These are phyloP conservation scores for Neonothopanus nambi DNA, from an alignment of 1,284 basidiomycete species.

Conservation along the genomic window DNA sequence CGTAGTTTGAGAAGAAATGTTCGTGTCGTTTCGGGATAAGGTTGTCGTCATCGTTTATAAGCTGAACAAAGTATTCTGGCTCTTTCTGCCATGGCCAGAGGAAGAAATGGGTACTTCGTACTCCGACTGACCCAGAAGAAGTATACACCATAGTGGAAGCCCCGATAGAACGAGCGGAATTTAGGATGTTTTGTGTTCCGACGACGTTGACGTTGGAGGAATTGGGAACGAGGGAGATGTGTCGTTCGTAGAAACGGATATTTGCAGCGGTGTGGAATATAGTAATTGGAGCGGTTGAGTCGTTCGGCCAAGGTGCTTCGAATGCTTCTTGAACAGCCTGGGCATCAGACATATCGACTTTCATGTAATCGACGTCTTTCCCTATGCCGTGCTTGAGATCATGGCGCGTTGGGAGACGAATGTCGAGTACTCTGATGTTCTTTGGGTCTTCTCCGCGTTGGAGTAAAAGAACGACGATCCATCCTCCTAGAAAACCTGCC, in stretches of 20 bases:
- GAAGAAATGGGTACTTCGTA: constrained; percentile 56
- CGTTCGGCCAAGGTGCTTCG: constrained; percentile 57
- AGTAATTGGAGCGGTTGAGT: constrained; percentile 43
- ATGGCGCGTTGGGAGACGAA: constrained; percentile 52
- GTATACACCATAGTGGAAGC: constrained; percentile 59
- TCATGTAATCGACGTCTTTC: constrained; percentile 53
- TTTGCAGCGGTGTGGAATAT: constrained; percentile 77
- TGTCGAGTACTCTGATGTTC: constrained; percentile 66
- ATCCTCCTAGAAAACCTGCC: constrained; percentile 74
- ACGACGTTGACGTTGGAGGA: constrained; percentile 63
- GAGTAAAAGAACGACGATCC: constrained; percentile 69
- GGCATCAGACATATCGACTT: constrained; percentile 57
- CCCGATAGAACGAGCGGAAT: constrained; percentile 43
- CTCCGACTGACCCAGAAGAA: constrained; percentile 57
- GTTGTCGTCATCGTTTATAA: constrained; percentile 55
- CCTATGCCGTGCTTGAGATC: constrained; percentile 53
- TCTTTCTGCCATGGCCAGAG: constrained; percentile 72
- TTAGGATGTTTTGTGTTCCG: constrained; percentile 65
- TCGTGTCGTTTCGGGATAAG: constrained; percentile 46
- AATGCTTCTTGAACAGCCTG: constrained; percentile 59
- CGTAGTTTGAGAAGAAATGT: constrained; percentile 73
- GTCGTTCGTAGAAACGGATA: constrained; percentile 74
- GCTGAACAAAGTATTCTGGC: constrained; percentile 56
- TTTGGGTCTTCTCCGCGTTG: constrained; percentile 67
- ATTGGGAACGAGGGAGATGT: constrained; percentile 44